phyloP scores from a whole-genome alignment of 305 asterid species.

The Fraxinus paxiana region DNA sequence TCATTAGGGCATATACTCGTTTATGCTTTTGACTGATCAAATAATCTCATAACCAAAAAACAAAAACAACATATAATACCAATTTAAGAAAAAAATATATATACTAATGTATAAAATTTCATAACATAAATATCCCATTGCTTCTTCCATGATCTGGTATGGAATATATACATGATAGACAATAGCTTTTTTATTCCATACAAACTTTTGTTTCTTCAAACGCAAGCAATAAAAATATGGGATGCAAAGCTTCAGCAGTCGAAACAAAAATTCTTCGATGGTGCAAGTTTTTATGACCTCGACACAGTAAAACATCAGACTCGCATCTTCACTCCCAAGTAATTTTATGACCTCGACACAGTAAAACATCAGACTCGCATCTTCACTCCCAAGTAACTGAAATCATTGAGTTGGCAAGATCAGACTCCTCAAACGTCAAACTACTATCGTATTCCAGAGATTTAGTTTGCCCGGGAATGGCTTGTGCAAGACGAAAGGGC shows the following conservation, averaged over 20 bases:
- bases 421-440: constrained; percentile 61
- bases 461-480: constrained; percentile 67
- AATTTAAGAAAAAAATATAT: background rate
- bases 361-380: background rate
- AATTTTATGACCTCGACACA: too few relatives aligned
- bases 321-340: constrained; percentile 54
- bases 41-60: background rate
- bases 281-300: constrained; percentile 7
- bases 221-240: constrained; percentile 3
- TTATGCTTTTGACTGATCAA: background rate
- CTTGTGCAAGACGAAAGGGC: constrained; percentile 64
- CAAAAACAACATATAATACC: background rate
- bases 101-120: background rate
- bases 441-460: constrained; percentile 45
- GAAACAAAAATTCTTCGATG: constrained; percentile 17
- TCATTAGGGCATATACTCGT: background rate
- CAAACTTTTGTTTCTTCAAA: constrained; percentile 14
- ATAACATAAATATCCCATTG: background rate
- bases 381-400: constrained; percentile 71
- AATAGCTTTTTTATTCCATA: background rate
- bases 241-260: constrained; percentile 5
- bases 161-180: constrained; percentile 25
- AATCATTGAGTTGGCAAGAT: constrained; percentile 80
- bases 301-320: background rate
- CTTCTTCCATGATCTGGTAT: constrained; percentile 11